Conservation (phyloP, 805 yeast species). For the Jamesozyma lodderae region DNA sequence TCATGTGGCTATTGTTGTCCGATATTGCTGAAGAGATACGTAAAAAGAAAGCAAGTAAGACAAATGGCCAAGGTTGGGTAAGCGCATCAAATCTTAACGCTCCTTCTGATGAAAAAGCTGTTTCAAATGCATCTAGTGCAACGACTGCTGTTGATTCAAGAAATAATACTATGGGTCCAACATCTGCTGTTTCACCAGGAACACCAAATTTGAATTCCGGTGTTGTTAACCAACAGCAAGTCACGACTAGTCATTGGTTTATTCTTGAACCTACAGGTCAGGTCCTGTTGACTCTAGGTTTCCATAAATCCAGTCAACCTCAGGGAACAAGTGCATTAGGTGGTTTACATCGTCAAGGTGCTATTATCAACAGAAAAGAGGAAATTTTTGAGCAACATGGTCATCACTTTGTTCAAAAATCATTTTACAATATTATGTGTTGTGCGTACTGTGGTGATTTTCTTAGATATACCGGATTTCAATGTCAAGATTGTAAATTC, state of each 20-base stretch:
- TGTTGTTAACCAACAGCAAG: constrained; percentile 7
- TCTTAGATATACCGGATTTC: constrained; percentile 75
- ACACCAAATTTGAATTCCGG: neutral
- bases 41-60: constrained; percentile 73
- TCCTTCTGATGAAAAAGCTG: neutral
- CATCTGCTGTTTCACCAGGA: neutral
- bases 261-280: constrained; percentile 93
- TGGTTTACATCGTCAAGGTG: constrained; percentile 92
- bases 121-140: neutral
- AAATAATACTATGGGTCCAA: neutral
- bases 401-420: constrained; percentile 92
- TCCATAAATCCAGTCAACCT: constrained; percentile 55
- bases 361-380: constrained; percentile 83
- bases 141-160: neutral
- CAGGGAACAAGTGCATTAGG: constrained; percentile 41
- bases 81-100: constrained; percentile 47
- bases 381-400: constrained; percentile 93
- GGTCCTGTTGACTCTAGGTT: constrained; percentile 65
- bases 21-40: constrained; percentile 94
- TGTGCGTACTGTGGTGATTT: constrained; percentile 98
- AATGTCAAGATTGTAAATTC: constrained; percentile 77
- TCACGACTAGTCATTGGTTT: constrained; percentile 73
- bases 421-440: constrained; percentile 91
- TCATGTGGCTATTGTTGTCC: constrained; percentile 81
- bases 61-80: constrained; percentile 78